Base-by-base conservation (phyloP, 352 stramenopile genomes). In the Pythium biforme region DNA sequence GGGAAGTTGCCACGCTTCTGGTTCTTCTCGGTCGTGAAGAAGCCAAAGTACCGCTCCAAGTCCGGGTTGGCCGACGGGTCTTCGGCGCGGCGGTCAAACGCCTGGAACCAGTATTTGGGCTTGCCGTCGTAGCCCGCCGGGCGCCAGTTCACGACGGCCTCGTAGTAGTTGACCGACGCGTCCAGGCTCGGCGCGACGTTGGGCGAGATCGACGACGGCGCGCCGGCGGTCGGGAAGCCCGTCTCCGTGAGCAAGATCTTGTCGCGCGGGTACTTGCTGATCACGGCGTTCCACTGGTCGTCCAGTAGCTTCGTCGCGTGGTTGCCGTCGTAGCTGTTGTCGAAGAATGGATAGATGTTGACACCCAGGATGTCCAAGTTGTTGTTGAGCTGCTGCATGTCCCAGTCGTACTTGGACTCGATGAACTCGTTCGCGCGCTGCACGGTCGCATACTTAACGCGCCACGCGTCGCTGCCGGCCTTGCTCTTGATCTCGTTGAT, bases 361-460 rank as follows among this genome's bases (percentile, higher is more conserved):
- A 72, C 54, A 15, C 65, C 65, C 14, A 72, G 59, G 39, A 71
- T 71, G 31, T 71, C 64, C 17, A 69, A 70, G 33, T 40, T 49
- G 43, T 57, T 39, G 22, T 26, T 37, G 0, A 70, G 54, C 31
- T 59, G 22, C 34, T 19, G 4, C 37, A 63, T 66, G 7, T 64
- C 52, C 23, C 48, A 37, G 55, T 72, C 61, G 54, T 56, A 68
- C 20, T 43, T 33, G 0, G 53, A 37, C 41, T 75, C 61, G 12
- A 75, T 22, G 45, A 59, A 75, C 55, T 71, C 71, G 55, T 47
- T 72, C 23, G 63, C 41, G 25, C 69, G 68, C 66, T 88, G 77
- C 20, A 77, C 73, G 3, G 75, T 88, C 22, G 76, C 80, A 47
- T 81, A 77, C 57, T 83, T 83, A 55, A 86, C 77, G n/a, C 57